These are phyloP conservation scores for Trichophyton rubrum DNA, from an alignment of 2,329 filamentous ascomycete genomes.

Conservation along the genomic window DNA sequence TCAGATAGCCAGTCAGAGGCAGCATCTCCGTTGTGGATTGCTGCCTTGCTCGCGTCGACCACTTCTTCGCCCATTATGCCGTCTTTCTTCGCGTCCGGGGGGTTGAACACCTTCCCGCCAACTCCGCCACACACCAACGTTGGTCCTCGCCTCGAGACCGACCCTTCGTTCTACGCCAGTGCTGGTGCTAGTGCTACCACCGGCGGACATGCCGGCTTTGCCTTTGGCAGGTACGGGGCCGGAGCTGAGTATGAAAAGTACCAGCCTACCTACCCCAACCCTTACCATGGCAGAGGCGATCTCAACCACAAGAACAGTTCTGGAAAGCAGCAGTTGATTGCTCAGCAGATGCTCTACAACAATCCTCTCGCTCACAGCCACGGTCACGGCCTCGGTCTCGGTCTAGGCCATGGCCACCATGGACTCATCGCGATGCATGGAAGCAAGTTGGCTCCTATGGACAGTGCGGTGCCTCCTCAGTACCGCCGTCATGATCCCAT, in stretches of 20 bases:
- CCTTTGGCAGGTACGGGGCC: conserved; percentile 30
- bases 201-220: conserved; percentile 18
- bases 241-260: conserved; percentile 37
- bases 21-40: conserved; percentile 18
- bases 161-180: conserved; percentile 29
- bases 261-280: conserved; percentile 23
- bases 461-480: conserved; percentile 29
- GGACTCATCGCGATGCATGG: conserved; percentile 31
- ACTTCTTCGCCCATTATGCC: conserved; percentile 25
- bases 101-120: conserved; percentile 30
- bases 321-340: conserved; percentile 16
- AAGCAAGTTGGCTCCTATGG: conserved; percentile 30
- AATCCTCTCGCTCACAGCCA: background rate
- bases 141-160: conserved; percentile 27
- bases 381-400: background rate
- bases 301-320: background rate
- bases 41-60: conserved; percentile 7
- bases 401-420: background rate
- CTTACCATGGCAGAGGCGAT: background rate
- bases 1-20: background rate
- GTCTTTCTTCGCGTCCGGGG: conserved; percentile 31
- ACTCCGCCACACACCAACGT: conserved; percentile 31
- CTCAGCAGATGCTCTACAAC: conserved; percentile 13
- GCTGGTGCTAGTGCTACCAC: conserved; percentile 19
- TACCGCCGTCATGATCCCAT: conserved; percentile 29